A percentile compares a stretch with the other conserved stretches of the same genome.
These are phyloP conservation scores for Petasospora rhodanensis DNA, from an alignment of 1,139 yeast species.

Conservation along the genomic window DNA sequence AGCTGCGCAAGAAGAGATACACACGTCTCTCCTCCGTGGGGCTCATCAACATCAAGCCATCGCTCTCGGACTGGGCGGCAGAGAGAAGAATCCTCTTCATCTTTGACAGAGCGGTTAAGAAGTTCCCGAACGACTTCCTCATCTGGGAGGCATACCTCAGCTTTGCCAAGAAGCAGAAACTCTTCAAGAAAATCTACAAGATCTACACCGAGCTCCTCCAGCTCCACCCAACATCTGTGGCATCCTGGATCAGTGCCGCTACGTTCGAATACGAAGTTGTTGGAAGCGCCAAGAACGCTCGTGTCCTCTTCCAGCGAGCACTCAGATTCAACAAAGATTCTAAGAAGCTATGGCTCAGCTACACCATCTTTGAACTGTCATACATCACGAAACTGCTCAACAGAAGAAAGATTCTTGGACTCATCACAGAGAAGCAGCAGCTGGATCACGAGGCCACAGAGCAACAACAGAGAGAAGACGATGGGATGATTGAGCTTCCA, in stretches of 20 bases:
- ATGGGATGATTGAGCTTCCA: slow-evolving; percentile 46
- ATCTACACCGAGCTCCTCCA: slow-evolving; percentile 76
- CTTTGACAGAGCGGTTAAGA: slow-evolving; percentile 76
- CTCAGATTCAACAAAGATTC: slow-evolving; percentile 79
- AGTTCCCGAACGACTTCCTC: slow-evolving; percentile 71
- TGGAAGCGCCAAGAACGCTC: slow-evolving; percentile 84
- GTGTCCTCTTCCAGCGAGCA: slow-evolving; percentile 80
- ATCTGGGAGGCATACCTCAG: slow-evolving; percentile 78
- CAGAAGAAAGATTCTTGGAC: slow-evolving; percentile 77
- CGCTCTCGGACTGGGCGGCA: slow-evolving; percentile 86
- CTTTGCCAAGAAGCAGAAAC: slow-evolving; percentile 69
- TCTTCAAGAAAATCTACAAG: slow-evolving; percentile 75
- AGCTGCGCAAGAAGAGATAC: slow-evolving; percentile 68
- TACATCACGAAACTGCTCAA: slow-evolving; percentile 80
- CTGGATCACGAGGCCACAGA: slow-evolving; percentile 44
- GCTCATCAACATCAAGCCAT: slow-evolving; percentile 38
- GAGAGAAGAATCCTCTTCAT: slow-evolving; percentile 77
- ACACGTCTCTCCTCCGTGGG: slow-evolving; percentile 52
- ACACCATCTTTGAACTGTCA: slow-evolving; percentile 81
- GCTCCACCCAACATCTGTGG: slow-evolving; percentile 85
- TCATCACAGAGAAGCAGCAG: slow-evolving; percentile 70
- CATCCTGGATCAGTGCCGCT: slow-evolving; percentile 94
- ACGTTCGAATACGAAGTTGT: slow-evolving; percentile 88
- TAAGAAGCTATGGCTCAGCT: slow-evolving; percentile 72
- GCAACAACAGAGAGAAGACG: slow-evolving; percentile 27